Evolutionary conservation across 177 flowering plant genomes (phyloP), one percentile per base, ranked within the genome.

Genomic region (Vitis hybrid): DNA sequence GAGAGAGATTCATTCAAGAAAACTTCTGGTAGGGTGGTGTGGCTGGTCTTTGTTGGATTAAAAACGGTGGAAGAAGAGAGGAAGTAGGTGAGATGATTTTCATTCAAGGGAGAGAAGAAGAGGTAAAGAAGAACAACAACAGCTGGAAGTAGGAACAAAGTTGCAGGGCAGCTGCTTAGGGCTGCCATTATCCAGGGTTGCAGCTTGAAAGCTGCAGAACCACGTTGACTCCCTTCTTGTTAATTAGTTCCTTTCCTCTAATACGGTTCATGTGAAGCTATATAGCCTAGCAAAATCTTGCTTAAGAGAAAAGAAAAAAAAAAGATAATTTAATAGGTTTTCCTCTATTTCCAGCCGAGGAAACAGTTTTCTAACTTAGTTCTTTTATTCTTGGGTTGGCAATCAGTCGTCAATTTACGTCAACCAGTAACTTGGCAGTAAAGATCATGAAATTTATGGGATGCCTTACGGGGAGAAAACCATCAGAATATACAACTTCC

Each of bases 61-160:
- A 19, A 4, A 40, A 13, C 4, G 32, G 40, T 27, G 9, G 46
- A 62, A 11, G 77, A 52, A 50, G 13, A 48, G 27, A 21, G 17
- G 6, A 57, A 14, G 54, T 9, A 6, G 6, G 63, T 19, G 48
- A 27, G 46, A 52, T 68, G 51, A 18, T 60, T 1, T 14, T 72
- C 58, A 17, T 54, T 60, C 2, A 50, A 10, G 14, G 62, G 71
- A 18, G 63, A 69, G 4, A 65, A 65, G 57, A 51, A 72, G 70
- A 67, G 13, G 56, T 74, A 63, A 58, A 63, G 51, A 9, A 74
- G 56, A 56, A 78, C 61, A 64, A 71, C 40, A 60, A 71, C 60
- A 67, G 58, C 11, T 61, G 70, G 74, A 3, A 57, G 60, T 8
- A 71, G 35, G 3, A 78, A 11, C 6, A 64, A 61, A 18, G 67